Evolutionary conservation across 768 basidiomycete species (phyloP).

Genomic region (Hygrophoropsis aurantiaca): DNA sequence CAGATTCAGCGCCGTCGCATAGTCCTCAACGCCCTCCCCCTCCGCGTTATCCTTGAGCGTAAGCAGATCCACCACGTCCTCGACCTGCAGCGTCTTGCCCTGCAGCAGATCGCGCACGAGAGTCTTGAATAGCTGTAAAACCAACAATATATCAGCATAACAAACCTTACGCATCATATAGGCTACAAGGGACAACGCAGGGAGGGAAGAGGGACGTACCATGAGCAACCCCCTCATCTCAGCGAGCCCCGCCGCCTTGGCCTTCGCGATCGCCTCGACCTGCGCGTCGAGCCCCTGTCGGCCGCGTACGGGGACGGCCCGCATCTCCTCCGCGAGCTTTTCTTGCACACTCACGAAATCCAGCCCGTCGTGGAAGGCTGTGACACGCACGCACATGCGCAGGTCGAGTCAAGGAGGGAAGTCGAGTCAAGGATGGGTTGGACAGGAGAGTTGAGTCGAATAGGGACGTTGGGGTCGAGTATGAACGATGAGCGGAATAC

Average conservation of each 20-base stretch:
- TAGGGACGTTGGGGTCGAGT: too few species aligned
- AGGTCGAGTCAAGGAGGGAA: too few species aligned
- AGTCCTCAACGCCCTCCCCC: conserved; percentile 56
- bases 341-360: conserved; percentile 88
- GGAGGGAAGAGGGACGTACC: conserved; percentile 20
- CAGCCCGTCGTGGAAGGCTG: conserved; percentile 83
- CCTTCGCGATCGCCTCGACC: conserved; percentile 58
- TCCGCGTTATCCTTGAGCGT: conserved; percentile 83
- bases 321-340: conserved; percentile 63
- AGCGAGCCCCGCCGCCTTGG: conserved; percentile 45
- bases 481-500: too few species aligned
- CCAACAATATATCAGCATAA: too few species aligned
- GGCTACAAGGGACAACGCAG: not conserved
- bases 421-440: too few species aligned
- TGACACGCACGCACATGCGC: too few species aligned
- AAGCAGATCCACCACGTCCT: conserved; percentile 81
- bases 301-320: conserved; percentile 46
- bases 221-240: conserved; percentile 48
- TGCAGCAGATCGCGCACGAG: conserved; percentile 68
- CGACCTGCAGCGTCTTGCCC: conserved; percentile 70
- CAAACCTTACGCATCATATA: conserved; percentile 3
- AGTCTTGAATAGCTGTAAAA: conserved; percentile 72
- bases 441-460: too few species aligned
- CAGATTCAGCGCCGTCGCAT: conserved; percentile 66
- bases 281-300: conserved; percentile 66